Evolutionary conservation across 2,329 filamentous ascomycete genomes (phyloP), one percentile per base, ranked within the genome.

Genomic region (Leptographium galeiforme): DNA sequence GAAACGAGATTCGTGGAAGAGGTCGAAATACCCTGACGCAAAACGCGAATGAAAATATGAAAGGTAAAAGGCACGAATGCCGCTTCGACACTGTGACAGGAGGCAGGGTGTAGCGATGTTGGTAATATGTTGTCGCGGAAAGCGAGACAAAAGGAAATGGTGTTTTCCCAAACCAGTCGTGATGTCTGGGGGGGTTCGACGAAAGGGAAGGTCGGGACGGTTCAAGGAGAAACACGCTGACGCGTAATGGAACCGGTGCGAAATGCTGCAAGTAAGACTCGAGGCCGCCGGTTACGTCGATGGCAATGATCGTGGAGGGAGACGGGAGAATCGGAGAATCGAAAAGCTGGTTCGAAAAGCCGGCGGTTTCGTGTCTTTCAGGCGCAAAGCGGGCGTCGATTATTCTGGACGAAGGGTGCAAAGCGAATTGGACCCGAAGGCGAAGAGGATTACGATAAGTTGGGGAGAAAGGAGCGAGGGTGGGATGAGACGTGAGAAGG

Each of bases 401-500:
- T 13, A 36, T 4, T 48, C 36, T 32, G 18, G 14, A 16, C 4
- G 7, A 32, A n/a, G 32, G 30, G 32, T 16, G 41, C 46, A 41
- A 51, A 52, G 53, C 48, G 51, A 47, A 51, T 41, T 39, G 48
- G 19, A 41, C 10, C 10, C 8, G 34, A 18, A 41, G 44, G 34
- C 18, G 46, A n/a, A 30, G 19, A 46, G 13, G 18, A 18, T 5
- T 18, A 14, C 48, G 47, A 52, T 8, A 49, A 18, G n/a, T 43
- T 40, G 2, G 40, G 40, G 18, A 16, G n/a, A 55, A 53, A 14
- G n/a, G 46, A 48, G 33, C 46, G n/a, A 48, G 48, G 51, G 50
- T n/a, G 30, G 44, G 44, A 51, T 51, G 55, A 47, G 47, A 57
- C 51, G 53, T 18, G 36, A 53, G 40, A 19, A 6, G 38, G 25